Evolutionary conservation across 345 rosid genomes (phyloP), one percentile per base, ranked within the genome.

Genomic region (Aegle marmelos): DNA sequence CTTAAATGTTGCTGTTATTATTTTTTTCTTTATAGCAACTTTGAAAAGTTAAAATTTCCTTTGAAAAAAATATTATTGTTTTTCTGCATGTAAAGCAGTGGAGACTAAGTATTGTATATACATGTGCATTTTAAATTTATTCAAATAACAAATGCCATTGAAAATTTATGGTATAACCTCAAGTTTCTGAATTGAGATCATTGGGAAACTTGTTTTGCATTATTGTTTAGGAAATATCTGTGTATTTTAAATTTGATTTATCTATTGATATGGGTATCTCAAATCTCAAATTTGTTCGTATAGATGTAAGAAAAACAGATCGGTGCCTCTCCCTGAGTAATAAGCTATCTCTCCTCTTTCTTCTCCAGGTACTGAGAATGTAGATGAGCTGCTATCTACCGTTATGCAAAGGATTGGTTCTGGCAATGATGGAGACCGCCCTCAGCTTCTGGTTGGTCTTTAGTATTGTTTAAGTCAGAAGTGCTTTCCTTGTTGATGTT

Each of bases 351-450:
- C 27, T 13, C n/a, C 14, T 48, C 14, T 75, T 76, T 45, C 11
- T 79, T 54, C 17, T 21, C 56, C 80, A 85, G 91, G 92, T 67
- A 70, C 85, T 30, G 98, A 97, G 83, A 91, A 70, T 83, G 82
- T 97, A n/a, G 87, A 88, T 0, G 99, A 91, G 86, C 91, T 97
- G 79, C 76, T 83, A 70, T 83, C 92, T 13, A 79, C 88, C 66
- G 87, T 97, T 66, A 72, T 86, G 88, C 91, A 90, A 78, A 94
- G 99, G 81, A 84, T 91, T 77, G 94, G 92, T 58, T 70, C 85
- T 4, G 72, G 81, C 60, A 77, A 79, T 21, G 87, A 70, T 76
- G 82, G 68, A 36, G 88, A 84, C 57, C 86, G 73, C 37, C 96
- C 96, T 41, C 97, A 88, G 56, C 88, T 97, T 79, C 82, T 94